These are phyloP conservation scores for Saussurea involucrata DNA, from an alignment of 129 eudicot genomes.

Conservation along the genomic window DNA sequence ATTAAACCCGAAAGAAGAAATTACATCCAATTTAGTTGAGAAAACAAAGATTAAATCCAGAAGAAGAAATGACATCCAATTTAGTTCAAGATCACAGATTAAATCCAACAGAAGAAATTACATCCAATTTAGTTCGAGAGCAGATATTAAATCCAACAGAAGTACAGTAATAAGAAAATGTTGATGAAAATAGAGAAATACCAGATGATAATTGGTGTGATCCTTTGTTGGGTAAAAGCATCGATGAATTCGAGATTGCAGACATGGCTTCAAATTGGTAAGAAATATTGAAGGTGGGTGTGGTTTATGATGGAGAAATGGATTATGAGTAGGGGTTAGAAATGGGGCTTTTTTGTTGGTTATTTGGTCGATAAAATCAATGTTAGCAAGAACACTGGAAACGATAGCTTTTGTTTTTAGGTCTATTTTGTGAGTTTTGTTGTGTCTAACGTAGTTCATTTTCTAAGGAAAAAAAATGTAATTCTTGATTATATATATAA, in stretches of 20 bases:
- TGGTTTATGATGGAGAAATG: background rate
- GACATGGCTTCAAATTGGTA: slow-evolving; percentile 29
- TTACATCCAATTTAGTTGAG: background rate
- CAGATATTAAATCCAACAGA: too few species aligned
- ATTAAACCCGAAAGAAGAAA: too few species aligned
- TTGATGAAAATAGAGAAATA: slow-evolving; percentile 4
- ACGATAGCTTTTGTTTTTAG: background rate
- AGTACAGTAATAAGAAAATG: background rate
- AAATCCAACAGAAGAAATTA: too few species aligned
- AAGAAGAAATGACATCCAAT: background rate
- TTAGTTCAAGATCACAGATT: background rate
- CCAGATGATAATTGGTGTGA: slow-evolving; percentile 38
- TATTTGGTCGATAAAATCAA: slow-evolving; percentile 30
- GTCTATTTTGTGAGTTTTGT: background rate
- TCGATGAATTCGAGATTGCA: slow-evolving; percentile 42
- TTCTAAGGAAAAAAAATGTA: too few species aligned
- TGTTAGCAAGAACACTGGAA: background rate
- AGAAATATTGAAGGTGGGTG: slow-evolving; percentile 3
- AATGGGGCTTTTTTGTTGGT: background rate
- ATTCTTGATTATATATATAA: too few species aligned
- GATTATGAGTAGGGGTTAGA: background rate
- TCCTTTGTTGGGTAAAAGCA: slow-evolving; percentile 28
- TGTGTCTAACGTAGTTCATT: background rate
- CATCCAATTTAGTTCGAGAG: too few species aligned
- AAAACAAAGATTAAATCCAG: background rate